A percentile compares a stretch with the other conserved stretches of the same genome.
Conservation (phyloP, 2,329 filamentous ascomycete genomes). For the Colletotrichum brevisporum region DNA sequence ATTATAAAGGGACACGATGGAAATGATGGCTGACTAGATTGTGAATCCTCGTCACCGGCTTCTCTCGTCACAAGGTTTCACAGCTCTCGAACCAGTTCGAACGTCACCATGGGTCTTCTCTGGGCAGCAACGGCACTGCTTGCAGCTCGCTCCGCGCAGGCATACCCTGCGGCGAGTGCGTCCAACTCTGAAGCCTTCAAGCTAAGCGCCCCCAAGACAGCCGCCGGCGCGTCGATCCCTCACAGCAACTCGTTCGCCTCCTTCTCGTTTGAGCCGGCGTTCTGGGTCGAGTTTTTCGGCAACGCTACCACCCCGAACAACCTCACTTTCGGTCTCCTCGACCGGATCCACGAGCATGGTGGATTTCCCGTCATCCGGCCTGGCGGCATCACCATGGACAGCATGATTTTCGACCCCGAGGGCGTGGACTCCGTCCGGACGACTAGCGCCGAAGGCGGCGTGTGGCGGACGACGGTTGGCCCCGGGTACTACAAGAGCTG, state of each 20-base stretch:
- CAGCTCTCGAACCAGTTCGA: neutral
- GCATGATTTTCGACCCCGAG: slow-evolving; percentile 40
- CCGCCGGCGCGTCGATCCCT: slow-evolving; percentile 36
- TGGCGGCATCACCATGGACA: slow-evolving; percentile 43
- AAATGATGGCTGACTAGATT: neutral
- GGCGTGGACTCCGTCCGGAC: slow-evolving; percentile 39
- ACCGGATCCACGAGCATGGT: slow-evolving; percentile 37
- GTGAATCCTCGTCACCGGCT: too few species aligned
- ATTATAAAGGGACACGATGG: neutral
- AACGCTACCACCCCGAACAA: slow-evolving; percentile 38
- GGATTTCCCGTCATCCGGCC: slow-evolving; percentile 38
- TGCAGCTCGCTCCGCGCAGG: neutral
- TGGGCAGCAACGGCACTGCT: slow-evolving; percentile 21
- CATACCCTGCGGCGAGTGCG: neutral
- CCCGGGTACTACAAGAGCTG: slow-evolving; percentile 32
- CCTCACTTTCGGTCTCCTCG: slow-evolving; percentile 37
- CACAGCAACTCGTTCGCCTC: slow-evolving; percentile 40
- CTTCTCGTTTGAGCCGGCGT: slow-evolving; percentile 42
- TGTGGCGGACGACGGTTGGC: slow-evolving; percentile 29
- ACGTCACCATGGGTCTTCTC: slow-evolving; percentile 5
- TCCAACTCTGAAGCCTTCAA: neutral
- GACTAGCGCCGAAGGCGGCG: slow-evolving; percentile 37
- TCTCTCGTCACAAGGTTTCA: neutral
- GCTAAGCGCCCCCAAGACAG: neutral
- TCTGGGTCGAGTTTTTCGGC: slow-evolving; percentile 43